Evolutionary conservation across 2,329 filamentous ascomycete genomes (phyloP).

Genomic region (Ilyonectria robusta): DNA sequence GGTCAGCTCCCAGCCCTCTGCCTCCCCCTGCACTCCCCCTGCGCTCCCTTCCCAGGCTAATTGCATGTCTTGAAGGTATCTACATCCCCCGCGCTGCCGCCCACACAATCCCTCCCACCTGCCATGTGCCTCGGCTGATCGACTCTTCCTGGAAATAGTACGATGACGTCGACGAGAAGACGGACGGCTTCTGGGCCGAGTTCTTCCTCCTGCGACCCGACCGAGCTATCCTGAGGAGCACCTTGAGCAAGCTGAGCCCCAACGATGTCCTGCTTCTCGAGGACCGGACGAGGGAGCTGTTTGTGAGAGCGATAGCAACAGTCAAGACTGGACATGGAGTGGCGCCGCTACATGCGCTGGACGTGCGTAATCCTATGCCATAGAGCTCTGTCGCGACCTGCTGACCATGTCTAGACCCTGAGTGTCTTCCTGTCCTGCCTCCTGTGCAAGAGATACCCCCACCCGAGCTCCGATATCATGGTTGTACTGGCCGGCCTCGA

Average conservation of each 20-base stretch:
- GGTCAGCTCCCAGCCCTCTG: conserved; percentile 58
- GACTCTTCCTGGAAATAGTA: conserved; percentile 60
- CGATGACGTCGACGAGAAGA: conserved; percentile 76
- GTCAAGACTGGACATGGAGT: conserved; percentile 73
- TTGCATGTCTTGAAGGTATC: conserved; percentile 45
- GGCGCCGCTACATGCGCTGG: conserved; percentile 84
- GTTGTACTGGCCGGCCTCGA: conserved; percentile 90
- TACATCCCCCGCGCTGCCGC: conserved; percentile 26
- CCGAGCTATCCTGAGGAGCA: conserved; percentile 73
- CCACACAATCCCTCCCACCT: conserved; percentile 20
- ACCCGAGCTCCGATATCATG: conserved; percentile 96
- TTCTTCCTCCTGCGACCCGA: conserved; percentile 94
- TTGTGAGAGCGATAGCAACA: conserved; percentile 78
- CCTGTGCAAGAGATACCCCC: conserved; percentile 91
- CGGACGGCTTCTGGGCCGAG: conserved; percentile 95
- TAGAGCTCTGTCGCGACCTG: conserved; percentile 53
- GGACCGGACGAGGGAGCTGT: conserved; percentile 83
- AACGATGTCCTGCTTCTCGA: conserved; percentile 84
- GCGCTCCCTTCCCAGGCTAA: conserved; percentile 34
- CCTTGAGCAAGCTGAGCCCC: conserved; percentile 79
- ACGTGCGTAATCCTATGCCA: conserved; percentile 70
- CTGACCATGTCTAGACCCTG: conserved; percentile 76
- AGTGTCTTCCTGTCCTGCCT: conserved; percentile 88
- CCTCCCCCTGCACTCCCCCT: conserved; percentile 19
- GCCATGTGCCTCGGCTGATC: conserved; percentile 49